Evolutionary conservation across 768 basidiomycete species (phyloP).

Genomic region (Kwoniella europaea): DNA sequence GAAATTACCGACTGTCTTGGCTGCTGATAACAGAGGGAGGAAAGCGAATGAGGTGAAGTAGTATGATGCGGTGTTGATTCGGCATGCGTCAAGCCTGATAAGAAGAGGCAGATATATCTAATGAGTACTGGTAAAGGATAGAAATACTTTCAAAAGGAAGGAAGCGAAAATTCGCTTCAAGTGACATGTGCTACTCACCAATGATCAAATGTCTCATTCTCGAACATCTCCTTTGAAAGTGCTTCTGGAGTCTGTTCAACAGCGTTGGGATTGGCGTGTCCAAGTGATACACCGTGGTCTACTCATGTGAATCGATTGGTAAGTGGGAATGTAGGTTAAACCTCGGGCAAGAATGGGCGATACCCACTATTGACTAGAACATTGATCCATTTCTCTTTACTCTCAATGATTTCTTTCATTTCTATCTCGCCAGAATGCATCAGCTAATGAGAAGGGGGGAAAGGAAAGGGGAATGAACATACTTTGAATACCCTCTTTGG

Average conservation of each 20-base stretch:
- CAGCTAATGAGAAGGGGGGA: not conserved
- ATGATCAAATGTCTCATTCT: slow-evolving; percentile 50
- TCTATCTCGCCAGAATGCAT: slow-evolving; percentile 21
- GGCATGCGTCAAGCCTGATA: slow-evolving; percentile 46
- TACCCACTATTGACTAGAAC: slow-evolving; percentile 52
- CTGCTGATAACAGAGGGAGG: slow-evolving; percentile 75
- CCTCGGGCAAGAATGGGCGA: not conserved
- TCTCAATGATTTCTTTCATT: slow-evolving; percentile 39
- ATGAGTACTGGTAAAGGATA: too few species aligned
- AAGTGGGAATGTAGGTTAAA: too few species aligned
- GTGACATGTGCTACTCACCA: slow-evolving; percentile 37
- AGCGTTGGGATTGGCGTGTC: slow-evolving; percentile 37
- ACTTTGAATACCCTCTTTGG: slow-evolving; percentile 54
- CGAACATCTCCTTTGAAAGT: slow-evolving; percentile 52
- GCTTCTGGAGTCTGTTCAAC: slow-evolving; percentile 52
- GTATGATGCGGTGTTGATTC: slow-evolving; percentile 58
- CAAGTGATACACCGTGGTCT: slow-evolving; percentile 55
- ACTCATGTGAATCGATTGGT: not conserved
- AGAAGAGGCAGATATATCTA: not conserved
- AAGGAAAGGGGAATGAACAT: slow-evolving; percentile 24
- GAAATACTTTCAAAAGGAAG: not conserved
- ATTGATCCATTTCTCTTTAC: slow-evolving; percentile 54
- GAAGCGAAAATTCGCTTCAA: not conserved
- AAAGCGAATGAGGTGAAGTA: slow-evolving; percentile 82
- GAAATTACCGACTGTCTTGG: slow-evolving; percentile 63